phyloP scores from a whole-genome alignment of 306 rosid species.

The Neltuma alba region DNA sequence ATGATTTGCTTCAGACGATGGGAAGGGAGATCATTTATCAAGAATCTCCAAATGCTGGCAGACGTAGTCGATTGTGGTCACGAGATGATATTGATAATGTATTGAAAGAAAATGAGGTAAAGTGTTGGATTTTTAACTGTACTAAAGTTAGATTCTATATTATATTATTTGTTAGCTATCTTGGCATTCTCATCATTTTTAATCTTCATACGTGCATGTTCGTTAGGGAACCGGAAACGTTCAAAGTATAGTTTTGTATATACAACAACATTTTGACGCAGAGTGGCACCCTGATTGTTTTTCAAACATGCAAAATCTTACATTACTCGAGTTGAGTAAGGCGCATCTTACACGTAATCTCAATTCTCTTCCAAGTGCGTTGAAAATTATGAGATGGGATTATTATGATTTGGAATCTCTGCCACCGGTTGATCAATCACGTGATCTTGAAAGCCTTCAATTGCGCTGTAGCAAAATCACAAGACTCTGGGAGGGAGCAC shows the following conservation, averaged over 20 bases:
- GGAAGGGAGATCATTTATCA: background rate
- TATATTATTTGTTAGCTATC: background rate
- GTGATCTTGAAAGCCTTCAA: constrained; percentile 37
- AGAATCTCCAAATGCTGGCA: background rate
- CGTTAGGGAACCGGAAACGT: background rate
- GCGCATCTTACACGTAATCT: background rate
- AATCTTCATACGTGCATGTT: background rate
- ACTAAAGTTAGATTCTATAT: background rate
- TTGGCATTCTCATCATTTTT: background rate
- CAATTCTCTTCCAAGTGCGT: background rate
- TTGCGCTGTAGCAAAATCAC: constrained; percentile 32
- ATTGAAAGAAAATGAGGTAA: background rate
- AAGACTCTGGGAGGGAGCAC: constrained; percentile 42
- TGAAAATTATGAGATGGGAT: constrained; percentile 14
- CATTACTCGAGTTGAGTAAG: background rate
- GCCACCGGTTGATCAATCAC: constrained; percentile 14
- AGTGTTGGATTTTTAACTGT: background rate
- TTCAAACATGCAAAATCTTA: constrained; percentile 11
- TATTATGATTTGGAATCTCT: constrained; percentile 41
- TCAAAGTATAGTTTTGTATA: background rate
- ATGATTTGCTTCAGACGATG: constrained; percentile 19
- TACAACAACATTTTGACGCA: no score
- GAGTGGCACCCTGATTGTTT: background rate
- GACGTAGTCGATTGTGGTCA: constrained; percentile 9
- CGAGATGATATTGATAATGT: background rate